Conservation (phyloP, 768 basidiomycete species). For the Lanmaoa pseudosensibilis region DNA sequence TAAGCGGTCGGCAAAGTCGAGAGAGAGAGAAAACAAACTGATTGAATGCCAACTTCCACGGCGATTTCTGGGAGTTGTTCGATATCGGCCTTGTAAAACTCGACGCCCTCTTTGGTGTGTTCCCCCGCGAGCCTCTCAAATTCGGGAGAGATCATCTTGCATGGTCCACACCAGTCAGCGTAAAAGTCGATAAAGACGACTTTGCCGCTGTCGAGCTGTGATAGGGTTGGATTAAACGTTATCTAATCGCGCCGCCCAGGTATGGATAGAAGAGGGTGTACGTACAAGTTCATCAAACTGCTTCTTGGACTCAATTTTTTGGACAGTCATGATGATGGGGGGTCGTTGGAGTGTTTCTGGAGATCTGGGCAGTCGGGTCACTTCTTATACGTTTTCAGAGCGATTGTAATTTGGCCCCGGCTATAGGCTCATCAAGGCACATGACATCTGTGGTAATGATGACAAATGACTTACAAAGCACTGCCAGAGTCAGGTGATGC, state of each 20-base stretch:
- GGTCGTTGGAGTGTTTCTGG: background rate
- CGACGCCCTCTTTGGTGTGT: constrained; percentile 33
- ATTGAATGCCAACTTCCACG: constrained; percentile 51
- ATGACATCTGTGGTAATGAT: constrained; percentile 1
- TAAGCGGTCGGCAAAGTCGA: background rate
- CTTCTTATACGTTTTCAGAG: background rate
- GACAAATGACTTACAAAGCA: background rate
- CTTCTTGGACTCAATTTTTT: background rate
- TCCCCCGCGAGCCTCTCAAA: constrained; percentile 3
- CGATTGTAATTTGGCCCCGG: too few relatives aligned
- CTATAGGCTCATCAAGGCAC: constrained; percentile 1
- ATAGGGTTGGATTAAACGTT: background rate
- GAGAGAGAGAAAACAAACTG: constrained; percentile 40
- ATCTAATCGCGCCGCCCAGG: background rate
- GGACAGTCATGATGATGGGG: constrained; percentile 2
- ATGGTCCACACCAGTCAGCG: constrained; percentile 23
- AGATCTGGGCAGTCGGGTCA: too few relatives aligned
- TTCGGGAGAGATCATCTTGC: constrained; percentile 12
- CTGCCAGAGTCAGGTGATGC: too few relatives aligned
- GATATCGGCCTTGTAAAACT: constrained; percentile 75
- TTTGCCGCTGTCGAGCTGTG: constrained; percentile 5
- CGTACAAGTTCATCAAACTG: constrained; percentile 11
- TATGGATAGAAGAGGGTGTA: background rate
- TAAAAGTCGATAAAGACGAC: constrained; percentile 22
- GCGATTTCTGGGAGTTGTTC: constrained; percentile 52